These are phyloP conservation scores for Agaricales sp. DNA, from an alignment of 1,284 basidiomycete species.

Conservation along the genomic window DNA sequence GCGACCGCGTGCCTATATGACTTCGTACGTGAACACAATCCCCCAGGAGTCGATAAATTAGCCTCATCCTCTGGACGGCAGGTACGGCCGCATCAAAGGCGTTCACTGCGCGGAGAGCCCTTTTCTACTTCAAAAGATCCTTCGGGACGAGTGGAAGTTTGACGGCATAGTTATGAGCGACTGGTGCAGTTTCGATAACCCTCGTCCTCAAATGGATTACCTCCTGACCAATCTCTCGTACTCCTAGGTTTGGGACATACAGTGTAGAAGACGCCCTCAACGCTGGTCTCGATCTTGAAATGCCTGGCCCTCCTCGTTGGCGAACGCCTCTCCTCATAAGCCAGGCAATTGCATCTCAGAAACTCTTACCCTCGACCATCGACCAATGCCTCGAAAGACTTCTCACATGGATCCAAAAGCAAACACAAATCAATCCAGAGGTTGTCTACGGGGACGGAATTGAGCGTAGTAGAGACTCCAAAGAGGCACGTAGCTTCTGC, in stretches of 20 bases:
- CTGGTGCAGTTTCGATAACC: slow-evolving; percentile 46
- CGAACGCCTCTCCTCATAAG: slow-evolving; percentile 43
- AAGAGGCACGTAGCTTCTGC: slow-evolving; percentile 43
- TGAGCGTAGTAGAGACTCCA: slow-evolving; percentile 48
- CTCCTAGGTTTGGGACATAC: slow-evolving; percentile 49
- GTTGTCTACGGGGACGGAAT: slow-evolving; percentile 56
- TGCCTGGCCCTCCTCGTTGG: slow-evolving; percentile 61
- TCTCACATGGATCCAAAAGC: slow-evolving; percentile 48
- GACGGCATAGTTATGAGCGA: slow-evolving; percentile 57
- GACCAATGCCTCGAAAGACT: slow-evolving; percentile 46
- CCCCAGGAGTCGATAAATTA: too few relatives aligned
- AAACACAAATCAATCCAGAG: slow-evolving; percentile 45
- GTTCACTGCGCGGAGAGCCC: slow-evolving; percentile 54
- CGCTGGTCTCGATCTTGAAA: slow-evolving; percentile 61
- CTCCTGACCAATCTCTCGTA: slow-evolving; percentile 3
- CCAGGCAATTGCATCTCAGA: slow-evolving; percentile 47
- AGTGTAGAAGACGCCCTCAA: slow-evolving; percentile 48
- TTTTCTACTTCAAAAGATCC: slow-evolving; percentile 40
- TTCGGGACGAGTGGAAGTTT: slow-evolving; percentile 62
- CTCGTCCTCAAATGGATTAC: slow-evolving; percentile 3
- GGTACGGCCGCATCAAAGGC: slow-evolving; percentile 58
- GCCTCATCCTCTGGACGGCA: slow-evolving; percentile 16
- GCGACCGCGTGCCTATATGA: slow-evolving; percentile 55
- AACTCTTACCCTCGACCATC: slow-evolving; percentile 39
- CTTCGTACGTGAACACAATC: slow-evolving; percentile 26